Conservation (phyloP, 73 alveolate species). For the Uronychia setigera region DNA sequence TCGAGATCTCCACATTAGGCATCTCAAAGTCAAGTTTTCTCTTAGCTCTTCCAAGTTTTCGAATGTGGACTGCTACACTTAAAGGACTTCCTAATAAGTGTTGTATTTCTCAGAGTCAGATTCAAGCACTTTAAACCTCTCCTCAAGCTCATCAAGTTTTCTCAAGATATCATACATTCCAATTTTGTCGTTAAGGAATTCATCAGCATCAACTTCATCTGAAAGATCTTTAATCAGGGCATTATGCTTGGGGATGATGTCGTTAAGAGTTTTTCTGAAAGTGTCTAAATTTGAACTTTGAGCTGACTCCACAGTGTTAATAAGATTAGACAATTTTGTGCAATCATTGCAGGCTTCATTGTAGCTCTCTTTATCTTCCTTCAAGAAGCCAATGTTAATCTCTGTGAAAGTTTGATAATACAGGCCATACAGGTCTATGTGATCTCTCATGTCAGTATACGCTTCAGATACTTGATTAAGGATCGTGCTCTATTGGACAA, state of each 20-base stretch:
- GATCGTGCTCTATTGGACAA: constrained; percentile 66
- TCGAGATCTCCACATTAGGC: constrained; percentile 82
- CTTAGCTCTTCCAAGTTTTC: constrained; percentile 70
- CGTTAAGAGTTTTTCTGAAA: constrained; percentile 62
- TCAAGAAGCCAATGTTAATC: constrained; percentile 59
- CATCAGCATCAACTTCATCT: constrained; percentile 37
- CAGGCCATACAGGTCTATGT: constrained; percentile 60
- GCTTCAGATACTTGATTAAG: constrained; percentile 56
- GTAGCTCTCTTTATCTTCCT: constrained; percentile 69
- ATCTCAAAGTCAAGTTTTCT: constrained; percentile 71
- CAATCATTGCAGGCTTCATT: constrained; percentile 29
- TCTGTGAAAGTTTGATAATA: constrained; percentile 68
- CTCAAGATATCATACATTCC: constrained; percentile 48
- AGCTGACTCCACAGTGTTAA: constrained; percentile 50
- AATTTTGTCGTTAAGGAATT: constrained; percentile 41
- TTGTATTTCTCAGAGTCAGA: constrained; percentile 38
- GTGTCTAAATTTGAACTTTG: constrained; percentile 54
- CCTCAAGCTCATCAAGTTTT: constrained; percentile 42
- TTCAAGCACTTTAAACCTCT: constrained; percentile 51
- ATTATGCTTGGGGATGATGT: constrained; percentile 47
- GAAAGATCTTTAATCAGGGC: constrained; percentile 28
- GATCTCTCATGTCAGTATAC: constrained; percentile 51
- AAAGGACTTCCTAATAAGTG: constrained; percentile 71
- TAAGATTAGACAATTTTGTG: constrained; percentile 28
- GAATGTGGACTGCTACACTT: constrained; percentile 63